Conservation (phyloP, 345 rosid species). For the Combretum micranthum region DNA sequence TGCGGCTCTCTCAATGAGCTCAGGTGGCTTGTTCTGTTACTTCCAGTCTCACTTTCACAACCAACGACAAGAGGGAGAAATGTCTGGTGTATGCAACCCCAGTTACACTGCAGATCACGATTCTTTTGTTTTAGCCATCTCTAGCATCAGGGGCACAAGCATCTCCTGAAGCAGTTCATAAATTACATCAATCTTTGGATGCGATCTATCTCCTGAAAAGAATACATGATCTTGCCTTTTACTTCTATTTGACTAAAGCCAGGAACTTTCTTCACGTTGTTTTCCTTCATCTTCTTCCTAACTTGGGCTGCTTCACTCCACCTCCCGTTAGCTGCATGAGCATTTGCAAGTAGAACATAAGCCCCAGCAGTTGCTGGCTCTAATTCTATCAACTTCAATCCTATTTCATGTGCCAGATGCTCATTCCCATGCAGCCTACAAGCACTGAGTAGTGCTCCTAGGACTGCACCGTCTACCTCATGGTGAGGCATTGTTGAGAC, state of each 20-base stretch:
- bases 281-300: constrained; percentile 36
- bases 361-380: constrained; percentile 22
- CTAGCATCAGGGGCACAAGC: constrained; percentile 18
- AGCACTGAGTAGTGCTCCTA: constrained; percentile 33
- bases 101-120: background rate
- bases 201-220: constrained; percentile 29
- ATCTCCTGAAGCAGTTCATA: constrained; percentile 15
- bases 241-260: constrained; percentile 35
- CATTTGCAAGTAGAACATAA: constrained; percentile 28
- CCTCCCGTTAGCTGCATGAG: constrained; percentile 24
- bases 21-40: too few species aligned
- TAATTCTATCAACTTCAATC: constrained; percentile 22
- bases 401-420: constrained; percentile 18
- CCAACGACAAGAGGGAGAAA: too few species aligned
- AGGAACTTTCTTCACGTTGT: constrained; percentile 28
- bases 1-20: too few species aligned
- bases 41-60: too few species aligned
- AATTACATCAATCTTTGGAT: constrained; percentile 27
- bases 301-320: constrained; percentile 32
- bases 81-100: too few species aligned
- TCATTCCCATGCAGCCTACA: constrained; percentile 24
- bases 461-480: constrained; percentile 25
- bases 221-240: constrained; percentile 25
- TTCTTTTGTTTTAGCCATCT: constrained; percentile 11
- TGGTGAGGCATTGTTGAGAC: constrained; percentile 20